These are phyloP conservation scores for Dalbergia cochinchinensis DNA, from an alignment of 306 rosid genomes.

Conservation along the genomic window DNA sequence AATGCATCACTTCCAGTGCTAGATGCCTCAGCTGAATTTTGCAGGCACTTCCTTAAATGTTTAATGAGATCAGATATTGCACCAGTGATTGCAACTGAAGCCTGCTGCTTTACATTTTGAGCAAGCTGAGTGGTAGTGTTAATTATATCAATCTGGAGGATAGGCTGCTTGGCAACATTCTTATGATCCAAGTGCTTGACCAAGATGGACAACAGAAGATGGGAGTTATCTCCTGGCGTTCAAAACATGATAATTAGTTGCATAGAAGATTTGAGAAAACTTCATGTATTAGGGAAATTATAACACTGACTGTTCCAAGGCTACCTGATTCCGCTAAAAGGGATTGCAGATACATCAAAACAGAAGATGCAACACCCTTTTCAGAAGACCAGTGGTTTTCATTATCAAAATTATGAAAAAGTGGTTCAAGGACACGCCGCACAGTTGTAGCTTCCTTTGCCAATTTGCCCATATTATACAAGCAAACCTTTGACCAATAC, in stretches of 20 bases:
- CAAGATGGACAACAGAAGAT: conserved; percentile 79
- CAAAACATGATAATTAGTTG: conserved; percentile 41
- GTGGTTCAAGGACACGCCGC: conserved; percentile 91
- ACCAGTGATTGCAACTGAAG: conserved; percentile 75
- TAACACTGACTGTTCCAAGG: conserved; percentile 37
- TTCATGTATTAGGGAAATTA: neutral
- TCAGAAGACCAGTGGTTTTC: conserved; percentile 85
- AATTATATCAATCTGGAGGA: conserved; percentile 71
- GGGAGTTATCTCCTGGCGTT: conserved; percentile 88
- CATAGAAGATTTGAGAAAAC: conserved; percentile 36
- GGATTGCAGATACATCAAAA: conserved; percentile 83
- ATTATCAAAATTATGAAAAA: conserved; percentile 84
- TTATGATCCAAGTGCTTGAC: conserved; percentile 99
- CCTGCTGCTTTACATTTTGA: conserved; percentile 72
- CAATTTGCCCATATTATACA: conserved; percentile 79
- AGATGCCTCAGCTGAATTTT: conserved; percentile 70
- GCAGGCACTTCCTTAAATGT: conserved; percentile 86
- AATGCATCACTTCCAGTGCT: conserved; percentile 54
- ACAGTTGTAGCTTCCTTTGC: conserved; percentile 94
- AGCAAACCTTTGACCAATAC: conserved; percentile 93
- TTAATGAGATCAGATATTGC: conserved; percentile 88
- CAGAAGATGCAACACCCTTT: conserved; percentile 74
- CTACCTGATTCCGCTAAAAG: conserved; percentile 89
- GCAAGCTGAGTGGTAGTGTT: conserved; percentile 72
- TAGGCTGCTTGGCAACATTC: conserved; percentile 76